Evolutionary conservation across 768 basidiomycete genomes (phyloP), one percentile per base, ranked within the genome.

Genomic region (Roridomyces roridus): DNA sequence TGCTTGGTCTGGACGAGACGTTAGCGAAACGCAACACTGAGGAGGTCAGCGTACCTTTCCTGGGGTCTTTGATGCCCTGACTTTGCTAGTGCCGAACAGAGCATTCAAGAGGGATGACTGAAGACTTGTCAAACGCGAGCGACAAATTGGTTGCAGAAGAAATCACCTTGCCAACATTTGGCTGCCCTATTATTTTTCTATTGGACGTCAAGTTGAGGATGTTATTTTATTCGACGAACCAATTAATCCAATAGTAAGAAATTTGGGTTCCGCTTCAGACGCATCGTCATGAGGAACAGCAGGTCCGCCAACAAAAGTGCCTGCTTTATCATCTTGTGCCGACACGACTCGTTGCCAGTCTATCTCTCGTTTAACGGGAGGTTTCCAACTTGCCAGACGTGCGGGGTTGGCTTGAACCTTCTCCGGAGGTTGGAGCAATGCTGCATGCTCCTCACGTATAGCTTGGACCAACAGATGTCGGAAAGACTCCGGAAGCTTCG

Each of bases 71-170:
- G 91, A 94, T 12, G 93, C 91, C 58, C 85, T 82, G 5, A 97
- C 95, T 70, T 84, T 88, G 44, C 78, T 81, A 20, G 77, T 73
- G 25, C 92, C 94, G 67, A 98, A 92, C 18, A 98, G 76, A 5
- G 96, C 95, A 68, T 98, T 98, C 48, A 98, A 73, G 5, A 97
- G 75, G 0, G 92, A 94, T 1, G 92, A 94, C 71, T 98, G 6
- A 3, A 23, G 5, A 11, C 28, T 47, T 11, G 23, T 11, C 28
- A 36, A 5, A 35, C 25, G 23, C 17, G 8, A 45, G 15, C 1
- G 14, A 8, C 5, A 5, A 15, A 15, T 11, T 1, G 12, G 20
- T 23, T 8, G n/a, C 17, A 5, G 21, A 35, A 25, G 28, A 24
- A 46, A 44, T 14, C 23, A 58, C 57, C 57, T 58, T 98, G 10